A percentile compares a stretch with the other conserved stretches of the same genome.
Evolutionary conservation across 164 flowering plant genomes (phyloP).

Genomic region (Sedum album): DNA sequence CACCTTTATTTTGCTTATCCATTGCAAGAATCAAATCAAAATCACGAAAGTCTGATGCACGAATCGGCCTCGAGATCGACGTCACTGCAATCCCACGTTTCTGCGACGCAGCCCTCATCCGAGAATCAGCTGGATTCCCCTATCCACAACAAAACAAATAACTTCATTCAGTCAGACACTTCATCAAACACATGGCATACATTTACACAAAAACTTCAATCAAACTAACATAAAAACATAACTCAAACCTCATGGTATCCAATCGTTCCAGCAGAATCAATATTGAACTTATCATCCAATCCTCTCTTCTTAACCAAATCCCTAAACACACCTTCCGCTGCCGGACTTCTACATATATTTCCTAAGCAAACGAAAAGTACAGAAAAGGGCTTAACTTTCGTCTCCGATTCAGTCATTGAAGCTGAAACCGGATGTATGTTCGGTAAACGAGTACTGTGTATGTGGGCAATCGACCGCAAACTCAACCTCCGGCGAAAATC

Average conservation of each 20-base stretch:
- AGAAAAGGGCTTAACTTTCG: constrained; percentile 57
- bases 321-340: constrained; percentile 91
- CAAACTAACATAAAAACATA: background rate
- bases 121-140: constrained; percentile 82
- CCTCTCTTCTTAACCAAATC: constrained; percentile 59
- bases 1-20: constrained; percentile 89
- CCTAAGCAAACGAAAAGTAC: constrained; percentile 97
- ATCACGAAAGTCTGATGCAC: constrained; percentile 60
- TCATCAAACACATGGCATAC: background rate
- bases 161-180: background rate
- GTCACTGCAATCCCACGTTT: constrained; percentile 84
- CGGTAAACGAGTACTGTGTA: background rate
- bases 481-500: background rate
- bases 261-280: constrained; percentile 99
- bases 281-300: constrained; percentile 48
- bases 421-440: constrained; percentile 24
- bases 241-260: constrained; percentile 52
- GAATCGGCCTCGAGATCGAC: constrained; percentile 81
- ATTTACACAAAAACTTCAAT: background rate
- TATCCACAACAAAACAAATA: constrained; percentile 18
- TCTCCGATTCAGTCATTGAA: constrained; percentile 20
- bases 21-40: constrained; percentile 88
- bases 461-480: background rate
- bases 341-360: constrained; percentile 94
- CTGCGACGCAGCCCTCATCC: constrained; percentile 87